These are phyloP conservation scores for Phytophthora brassicae DNA, from an alignment of 352 stramenopile species.

Conservation along the genomic window DNA sequence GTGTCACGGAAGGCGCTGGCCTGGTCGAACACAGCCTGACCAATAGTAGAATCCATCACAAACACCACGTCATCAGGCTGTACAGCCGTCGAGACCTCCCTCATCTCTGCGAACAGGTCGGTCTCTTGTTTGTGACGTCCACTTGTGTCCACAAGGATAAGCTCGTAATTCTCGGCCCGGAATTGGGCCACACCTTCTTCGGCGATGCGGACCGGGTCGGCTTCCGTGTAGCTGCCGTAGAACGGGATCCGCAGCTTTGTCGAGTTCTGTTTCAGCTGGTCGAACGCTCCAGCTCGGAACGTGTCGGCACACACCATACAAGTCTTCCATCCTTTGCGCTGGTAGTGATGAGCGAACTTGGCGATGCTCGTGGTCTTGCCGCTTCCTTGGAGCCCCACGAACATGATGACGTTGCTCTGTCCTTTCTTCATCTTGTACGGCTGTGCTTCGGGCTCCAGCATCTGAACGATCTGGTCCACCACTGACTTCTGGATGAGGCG, in stretches of 20 bases:
- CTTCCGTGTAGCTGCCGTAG: conserved; percentile 98
- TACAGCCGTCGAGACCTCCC: conserved; percentile 96
- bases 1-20: conserved; percentile 94
- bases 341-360: conserved; percentile 99
- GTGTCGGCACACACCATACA: conserved; percentile 99
- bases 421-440: conserved; percentile 92
- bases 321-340: conserved; percentile 97
- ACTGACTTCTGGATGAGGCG: conserved; percentile 91
- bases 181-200: conserved; percentile 98
- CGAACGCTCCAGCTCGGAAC: conserved; percentile 98
- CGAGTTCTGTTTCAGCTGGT: conserved; percentile 99
- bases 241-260: conserved; percentile 98
- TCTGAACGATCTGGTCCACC: conserved; percentile 87
- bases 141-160: conserved; percentile 99
- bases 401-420: conserved; percentile 93
- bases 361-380: conserved; percentile 99
- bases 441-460: conserved; percentile 86
- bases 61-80: conserved; percentile 97
- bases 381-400: conserved; percentile 93
- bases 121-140: conserved; percentile 98
- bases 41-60: conserved; percentile 99
- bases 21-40: conserved; percentile 98
- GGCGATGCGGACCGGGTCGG: conserved; percentile 97
- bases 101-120: conserved; percentile 99
- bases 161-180: conserved; percentile 95